These are phyloP conservation scores for Penicillium coprophilum DNA, from an alignment of 495 filamentous ascomycete genomes.

Conservation along the genomic window DNA sequence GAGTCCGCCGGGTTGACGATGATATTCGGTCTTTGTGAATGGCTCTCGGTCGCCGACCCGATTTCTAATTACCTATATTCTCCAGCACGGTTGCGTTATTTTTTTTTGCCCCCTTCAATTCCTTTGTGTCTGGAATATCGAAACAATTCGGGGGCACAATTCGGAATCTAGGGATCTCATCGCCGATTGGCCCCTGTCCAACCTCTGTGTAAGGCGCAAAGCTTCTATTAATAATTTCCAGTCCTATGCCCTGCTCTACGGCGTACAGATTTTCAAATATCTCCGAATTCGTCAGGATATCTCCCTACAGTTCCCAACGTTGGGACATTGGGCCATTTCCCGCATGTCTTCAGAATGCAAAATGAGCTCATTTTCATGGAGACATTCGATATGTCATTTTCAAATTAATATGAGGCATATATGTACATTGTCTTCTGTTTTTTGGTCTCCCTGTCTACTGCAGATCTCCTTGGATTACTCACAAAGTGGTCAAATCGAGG, in stretches of 20 bases:
- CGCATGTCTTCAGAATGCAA: slow-evolving; percentile 4
- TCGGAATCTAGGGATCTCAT: slow-evolving; percentile 14
- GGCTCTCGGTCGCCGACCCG: slow-evolving; percentile 24
- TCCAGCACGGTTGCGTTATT: slow-evolving; percentile 18
- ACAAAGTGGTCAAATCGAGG: neutral
- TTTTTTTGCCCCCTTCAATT: neutral
- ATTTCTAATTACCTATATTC: neutral
- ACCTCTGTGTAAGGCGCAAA: slow-evolving; percentile 5
- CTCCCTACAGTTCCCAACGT: slow-evolving; percentile 14
- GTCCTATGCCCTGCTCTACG: slow-evolving; percentile 4
- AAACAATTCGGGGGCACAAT: neutral
- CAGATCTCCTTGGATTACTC: neutral
- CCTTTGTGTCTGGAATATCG: slow-evolving; percentile 1
- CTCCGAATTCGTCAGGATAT: neutral
- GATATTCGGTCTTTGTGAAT: slow-evolving; percentile 22
- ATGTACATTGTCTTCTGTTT: slow-evolving; percentile 2
- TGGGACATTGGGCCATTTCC: slow-evolving; percentile 3
- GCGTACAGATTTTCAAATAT: slow-evolving; percentile 3
- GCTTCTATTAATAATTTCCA: slow-evolving; percentile 10
- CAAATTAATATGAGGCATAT: slow-evolving; percentile 1
- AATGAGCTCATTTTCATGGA: slow-evolving; percentile 1
- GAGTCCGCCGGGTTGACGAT: slow-evolving; percentile 23
- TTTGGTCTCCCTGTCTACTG: neutral
- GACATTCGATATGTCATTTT: neutral
- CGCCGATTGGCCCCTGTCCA: slow-evolving; percentile 10